phyloP scores from a whole-genome alignment of 257 asterid genomes.

The Perilla frutescens region DNA sequence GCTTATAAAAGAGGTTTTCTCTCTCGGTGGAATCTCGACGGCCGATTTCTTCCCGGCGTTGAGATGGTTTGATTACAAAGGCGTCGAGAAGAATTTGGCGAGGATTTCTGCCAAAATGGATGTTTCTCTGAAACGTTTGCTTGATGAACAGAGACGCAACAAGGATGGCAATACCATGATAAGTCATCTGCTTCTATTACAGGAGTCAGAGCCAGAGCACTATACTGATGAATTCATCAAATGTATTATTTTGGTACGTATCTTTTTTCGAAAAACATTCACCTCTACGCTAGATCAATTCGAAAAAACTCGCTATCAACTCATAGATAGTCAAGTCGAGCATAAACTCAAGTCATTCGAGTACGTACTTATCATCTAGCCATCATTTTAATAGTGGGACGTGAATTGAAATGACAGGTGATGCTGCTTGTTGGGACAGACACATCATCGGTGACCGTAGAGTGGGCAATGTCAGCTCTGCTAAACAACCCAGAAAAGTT shows the following conservation, averaged over 20 bases:
- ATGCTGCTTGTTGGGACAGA: conserved; percentile 45
- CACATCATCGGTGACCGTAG: conserved; percentile 40
- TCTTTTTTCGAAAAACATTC: too few species aligned
- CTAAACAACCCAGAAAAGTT: conserved; percentile 41
- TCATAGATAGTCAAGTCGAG: too few species aligned
- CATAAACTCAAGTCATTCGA: too few species aligned
- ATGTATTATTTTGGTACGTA: conserved; percentile 43
- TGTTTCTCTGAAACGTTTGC: conserved; percentile 37
- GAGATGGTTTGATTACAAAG: conserved; percentile 50
- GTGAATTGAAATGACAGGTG: conserved; percentile 7
- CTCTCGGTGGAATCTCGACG: conserved; percentile 36
- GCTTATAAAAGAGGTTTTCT: conserved; percentile 43
- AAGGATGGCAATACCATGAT: conserved; percentile 43
- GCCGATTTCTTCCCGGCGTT: conserved; percentile 48
- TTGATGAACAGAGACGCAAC: conserved; percentile 44
- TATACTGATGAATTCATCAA: conserved; percentile 51
- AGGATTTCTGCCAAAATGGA: conserved; percentile 36
- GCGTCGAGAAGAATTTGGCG: conserved; percentile 39
- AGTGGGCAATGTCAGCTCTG: conserved; percentile 52
- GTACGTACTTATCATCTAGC: too few species aligned
- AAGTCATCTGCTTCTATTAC: conserved; percentile 48
- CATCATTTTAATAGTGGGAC: too few species aligned
- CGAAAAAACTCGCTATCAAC: neutral
- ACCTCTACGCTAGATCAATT: too few species aligned
- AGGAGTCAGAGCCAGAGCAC: conserved; percentile 42